Evolutionary conservation across 2,329 filamentous ascomycete species (phyloP), one percentile per base, ranked within the genome.

Genomic region (Pseudogymnoascus sp.): DNA sequence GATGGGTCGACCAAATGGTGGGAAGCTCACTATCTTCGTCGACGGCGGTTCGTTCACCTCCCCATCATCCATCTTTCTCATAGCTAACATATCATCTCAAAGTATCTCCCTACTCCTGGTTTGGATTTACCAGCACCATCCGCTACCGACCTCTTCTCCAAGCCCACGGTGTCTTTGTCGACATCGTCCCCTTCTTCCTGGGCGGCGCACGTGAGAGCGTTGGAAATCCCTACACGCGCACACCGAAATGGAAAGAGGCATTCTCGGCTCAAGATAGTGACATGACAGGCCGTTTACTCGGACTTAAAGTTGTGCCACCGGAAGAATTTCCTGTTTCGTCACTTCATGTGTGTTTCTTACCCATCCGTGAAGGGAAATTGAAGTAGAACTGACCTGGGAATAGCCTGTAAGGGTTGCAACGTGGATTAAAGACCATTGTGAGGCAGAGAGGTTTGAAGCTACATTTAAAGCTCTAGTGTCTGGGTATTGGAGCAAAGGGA

Each of bases 31-130:
- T 10, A 67, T 68, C 37, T 68, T 67, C 60, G 25, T 68, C 2
- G 64, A 68, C 51, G 67, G 67, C 57, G 66, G 65, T 68, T 57
- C 25, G 7, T 64, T 64, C 23, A 25, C 25, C 14, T 39, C 37
- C 36, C 37, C 14, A 16, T 39, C 37, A 39, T 39, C 37, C 14
- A 39, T 39, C 37, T 28, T 57, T 63, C 62, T 28, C 16, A 28
- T 6, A 6, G 8, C n/a, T 45, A 25, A 48, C 16, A 16, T 57
- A 34, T 62, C n/a, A 36, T 14, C 11, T 31, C 60, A 10, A 41
- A 66, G 67, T 67, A 41, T 67, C 66, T 3, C 67, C 66, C 7
- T 68, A 68, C 61, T 68, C 67, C 19, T 68, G 67, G 66, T 68
- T 67, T 51, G 67, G 66, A 7, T 62, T 67, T 41, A 65, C 63